Conservation (phyloP, 2,329 filamentous ascomycete genomes). For the Hymenoscyphus albidus region DNA sequence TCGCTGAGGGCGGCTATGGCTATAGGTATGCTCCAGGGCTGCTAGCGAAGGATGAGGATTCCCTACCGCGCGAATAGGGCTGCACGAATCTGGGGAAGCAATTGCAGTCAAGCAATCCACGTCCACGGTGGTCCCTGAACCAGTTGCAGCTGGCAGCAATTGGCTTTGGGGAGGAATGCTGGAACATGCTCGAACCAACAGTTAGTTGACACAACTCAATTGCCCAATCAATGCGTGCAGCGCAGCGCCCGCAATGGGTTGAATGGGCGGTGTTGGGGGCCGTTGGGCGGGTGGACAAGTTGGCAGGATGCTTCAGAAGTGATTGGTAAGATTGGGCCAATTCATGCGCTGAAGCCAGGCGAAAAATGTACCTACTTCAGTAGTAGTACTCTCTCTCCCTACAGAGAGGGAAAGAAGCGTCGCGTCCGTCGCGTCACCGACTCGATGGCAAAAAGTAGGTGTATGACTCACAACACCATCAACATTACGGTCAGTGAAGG, state of each 20-base stretch:
- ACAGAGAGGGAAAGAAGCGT: too few relatives aligned
- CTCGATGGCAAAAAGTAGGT: slow-evolving; percentile 7
- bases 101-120: background rate
- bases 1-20: slow-evolving; percentile 1
- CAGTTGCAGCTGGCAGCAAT: background rate
- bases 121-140: background rate
- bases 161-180: background rate
- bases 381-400: too few relatives aligned
- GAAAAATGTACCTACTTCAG: too few relatives aligned
- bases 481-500: background rate
- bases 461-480: slow-evolving; percentile 7
- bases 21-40: background rate
- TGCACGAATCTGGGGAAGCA: background rate
- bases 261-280: background rate
- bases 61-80: background rate
- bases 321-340: slow-evolving; percentile 13
- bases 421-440: background rate
- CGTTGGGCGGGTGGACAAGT: background rate
- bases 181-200: slow-evolving; percentile 6
- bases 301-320: slow-evolving; percentile 1
- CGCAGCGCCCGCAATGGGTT: slow-evolving; percentile 3
- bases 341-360: slow-evolving; percentile 7
- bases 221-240: slow-evolving; percentile 9
- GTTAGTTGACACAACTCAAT: background rate
- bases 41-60: background rate